phyloP scores from a whole-genome alignment of 176 grass and related monocot species.

The Melocanna baccifera region DNA sequence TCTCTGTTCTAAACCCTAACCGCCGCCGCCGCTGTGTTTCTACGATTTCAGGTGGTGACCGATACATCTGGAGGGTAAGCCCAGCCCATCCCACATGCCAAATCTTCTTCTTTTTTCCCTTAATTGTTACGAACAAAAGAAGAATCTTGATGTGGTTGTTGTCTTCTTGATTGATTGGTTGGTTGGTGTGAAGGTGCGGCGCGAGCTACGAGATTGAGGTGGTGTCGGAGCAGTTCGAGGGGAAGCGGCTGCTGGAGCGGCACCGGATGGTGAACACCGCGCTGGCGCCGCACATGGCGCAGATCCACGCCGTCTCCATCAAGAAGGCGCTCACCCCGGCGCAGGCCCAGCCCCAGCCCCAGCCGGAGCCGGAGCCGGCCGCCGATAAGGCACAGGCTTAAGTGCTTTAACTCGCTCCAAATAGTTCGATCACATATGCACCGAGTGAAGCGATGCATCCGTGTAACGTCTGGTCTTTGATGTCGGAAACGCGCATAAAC shows the following conservation, averaged over 20 bases:
- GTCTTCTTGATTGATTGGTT: neutral
- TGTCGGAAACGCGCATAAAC: neutral
- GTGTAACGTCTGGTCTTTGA: neutral
- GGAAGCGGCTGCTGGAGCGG: slow-evolving; percentile 89
- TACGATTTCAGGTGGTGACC: slow-evolving; percentile 62
- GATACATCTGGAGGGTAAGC: slow-evolving; percentile 95
- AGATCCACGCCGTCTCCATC: slow-evolving; percentile 96
- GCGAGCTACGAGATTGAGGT: slow-evolving; percentile 90
- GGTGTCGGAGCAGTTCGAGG: slow-evolving; percentile 90
- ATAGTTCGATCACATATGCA: slow-evolving; percentile 3
- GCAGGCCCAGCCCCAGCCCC: slow-evolving; percentile 75
- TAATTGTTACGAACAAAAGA: neutral
- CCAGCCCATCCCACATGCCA: neutral
- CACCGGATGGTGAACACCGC: slow-evolving; percentile 90
- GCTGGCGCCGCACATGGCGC: slow-evolving; percentile 73
- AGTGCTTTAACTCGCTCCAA: neutral
- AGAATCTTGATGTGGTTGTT: neutral
- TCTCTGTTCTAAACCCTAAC: slow-evolving; percentile 48
- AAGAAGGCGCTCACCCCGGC: slow-evolving; percentile 90
- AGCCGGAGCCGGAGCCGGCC: slow-evolving; percentile 26
- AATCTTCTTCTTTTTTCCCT: neutral
- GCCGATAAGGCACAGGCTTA: slow-evolving; percentile 45
- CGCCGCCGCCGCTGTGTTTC: neutral
- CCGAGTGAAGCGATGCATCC: neutral
- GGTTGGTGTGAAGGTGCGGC: slow-evolving; percentile 58